Evolutionary conservation across 495 filamentous ascomycete species (phyloP).

Genomic region (Bryoglossum gracile): DNA sequence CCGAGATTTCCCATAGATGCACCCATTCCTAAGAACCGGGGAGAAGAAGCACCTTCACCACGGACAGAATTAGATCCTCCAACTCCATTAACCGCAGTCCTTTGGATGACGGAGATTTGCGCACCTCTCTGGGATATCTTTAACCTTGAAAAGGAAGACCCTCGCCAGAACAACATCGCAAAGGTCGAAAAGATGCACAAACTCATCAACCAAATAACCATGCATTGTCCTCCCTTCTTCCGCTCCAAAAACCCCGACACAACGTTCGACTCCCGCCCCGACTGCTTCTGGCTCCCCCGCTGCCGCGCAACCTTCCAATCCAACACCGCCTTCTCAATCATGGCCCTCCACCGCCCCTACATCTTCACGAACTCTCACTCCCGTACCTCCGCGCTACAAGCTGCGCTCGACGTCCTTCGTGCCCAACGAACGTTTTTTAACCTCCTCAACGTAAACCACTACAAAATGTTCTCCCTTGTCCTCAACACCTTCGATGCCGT

Average conservation of each 20-base stretch:
- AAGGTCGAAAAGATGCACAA: conserved; percentile 47
- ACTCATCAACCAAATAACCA: conserved; percentile 38
- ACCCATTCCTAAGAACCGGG: conserved; percentile 30
- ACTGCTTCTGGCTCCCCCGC: conserved; percentile 46
- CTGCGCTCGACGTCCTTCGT: conserved; percentile 46
- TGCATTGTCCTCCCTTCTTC: conserved; percentile 39
- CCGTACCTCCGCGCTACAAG: conserved; percentile 45
- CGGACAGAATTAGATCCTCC: conserved; percentile 30
- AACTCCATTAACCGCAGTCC: conserved; percentile 28
- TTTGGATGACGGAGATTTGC: conserved; percentile 20
- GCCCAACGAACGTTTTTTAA: conserved; percentile 46
- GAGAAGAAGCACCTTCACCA: conserved; percentile 26
- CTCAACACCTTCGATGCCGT: conserved; percentile 57
- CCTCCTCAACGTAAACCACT: conserved; percentile 40
- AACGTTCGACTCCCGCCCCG: conserved; percentile 39
- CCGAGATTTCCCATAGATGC: conserved; percentile 33
- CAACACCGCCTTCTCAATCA: conserved; percentile 43
- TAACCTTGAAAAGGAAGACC: conserved; percentile 43
- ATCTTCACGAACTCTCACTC: conserved; percentile 49
- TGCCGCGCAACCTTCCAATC: conserved; percentile 41
- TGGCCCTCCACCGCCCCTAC: conserved; percentile 56
- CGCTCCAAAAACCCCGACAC: conserved; percentile 48
- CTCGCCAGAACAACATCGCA: conserved; percentile 42
- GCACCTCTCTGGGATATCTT: conserved; percentile 25
- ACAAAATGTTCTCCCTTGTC: conserved; percentile 49